Percentiles rank a stretch among this genome's conserved stretches.
These are phyloP conservation scores for Elsinoe arachidis DNA, from an alignment of 2,329 filamentous ascomycete genomes.

Conservation along the genomic window DNA sequence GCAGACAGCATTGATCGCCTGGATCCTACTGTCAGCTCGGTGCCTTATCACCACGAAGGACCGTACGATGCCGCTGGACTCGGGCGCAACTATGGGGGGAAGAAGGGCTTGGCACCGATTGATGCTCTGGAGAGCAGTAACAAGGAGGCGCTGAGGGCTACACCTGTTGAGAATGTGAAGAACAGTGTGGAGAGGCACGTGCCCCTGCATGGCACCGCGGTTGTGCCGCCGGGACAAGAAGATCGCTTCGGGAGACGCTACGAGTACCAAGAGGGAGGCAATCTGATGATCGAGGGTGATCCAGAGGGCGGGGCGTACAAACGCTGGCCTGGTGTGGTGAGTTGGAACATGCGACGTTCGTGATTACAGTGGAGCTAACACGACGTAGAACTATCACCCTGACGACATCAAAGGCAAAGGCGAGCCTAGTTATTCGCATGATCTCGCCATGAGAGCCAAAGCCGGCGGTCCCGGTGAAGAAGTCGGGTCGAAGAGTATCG, in stretches of 20 bases:
- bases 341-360: slow-evolving; percentile 22
- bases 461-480: slow-evolving; percentile 28
- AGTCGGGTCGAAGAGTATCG: slow-evolving; percentile 23
- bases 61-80: slow-evolving; percentile 78
- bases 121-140: slow-evolving; percentile 68
- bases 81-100: slow-evolving; percentile 52
- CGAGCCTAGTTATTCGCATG: slow-evolving; percentile 64
- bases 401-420: slow-evolving; percentile 77
- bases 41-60: slow-evolving; percentile 76
- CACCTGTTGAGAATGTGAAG: slow-evolving; percentile 65
- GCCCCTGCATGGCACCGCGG: slow-evolving; percentile 71
- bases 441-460: slow-evolving; percentile 45
- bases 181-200: slow-evolving; percentile 66
- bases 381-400: slow-evolving; percentile 52
- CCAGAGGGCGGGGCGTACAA: slow-evolving; percentile 66
- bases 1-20: slow-evolving; percentile 75
- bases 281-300: slow-evolving; percentile 68
- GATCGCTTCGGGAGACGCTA: slow-evolving; percentile 64
- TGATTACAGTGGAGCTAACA: background rate
- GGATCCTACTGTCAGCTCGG: slow-evolving; percentile 55
- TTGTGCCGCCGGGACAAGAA: slow-evolving; percentile 61
- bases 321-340: slow-evolving; percentile 64
- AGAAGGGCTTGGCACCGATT: slow-evolving; percentile 56
- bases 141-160: slow-evolving; percentile 68
- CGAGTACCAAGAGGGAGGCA: slow-evolving; percentile 75